Evolutionary conservation across 441 rosid genomes (phyloP).

Genomic region (Pelargonium citronellum): DNA sequence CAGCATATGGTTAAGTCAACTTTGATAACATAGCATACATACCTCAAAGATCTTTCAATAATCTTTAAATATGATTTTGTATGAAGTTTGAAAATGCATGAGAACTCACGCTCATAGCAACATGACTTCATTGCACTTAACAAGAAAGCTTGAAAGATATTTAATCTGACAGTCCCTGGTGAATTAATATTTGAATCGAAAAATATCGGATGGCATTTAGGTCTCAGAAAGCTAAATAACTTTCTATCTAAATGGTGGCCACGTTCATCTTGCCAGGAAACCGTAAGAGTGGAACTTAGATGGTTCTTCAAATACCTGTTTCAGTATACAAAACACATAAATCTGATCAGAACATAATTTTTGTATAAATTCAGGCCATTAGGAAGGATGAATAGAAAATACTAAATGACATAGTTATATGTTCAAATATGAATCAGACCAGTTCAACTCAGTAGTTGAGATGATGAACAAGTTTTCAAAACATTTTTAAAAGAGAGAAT

Average conservation of each 20-base stretch:
- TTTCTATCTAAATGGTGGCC: slow-evolving; percentile 36
- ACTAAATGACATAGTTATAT: not conserved
- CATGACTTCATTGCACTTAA: slow-evolving; percentile 86
- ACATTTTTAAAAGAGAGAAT: not conserved
- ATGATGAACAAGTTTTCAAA: not conserved
- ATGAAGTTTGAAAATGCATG: slow-evolving; percentile 42
- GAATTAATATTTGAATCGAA: slow-evolving; percentile 78
- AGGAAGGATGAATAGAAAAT: not conserved
- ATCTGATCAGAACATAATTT: not conserved
- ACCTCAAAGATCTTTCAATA: slow-evolving; percentile 58
- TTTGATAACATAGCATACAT: slow-evolving; percentile 2
- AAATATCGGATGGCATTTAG: slow-evolving; percentile 76
- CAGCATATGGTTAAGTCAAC: not conserved
- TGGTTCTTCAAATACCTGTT: slow-evolving; percentile 66
- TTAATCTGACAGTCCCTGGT: slow-evolving; percentile 57
- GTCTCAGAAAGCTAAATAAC: slow-evolving; percentile 52
- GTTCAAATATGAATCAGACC: not conserved
- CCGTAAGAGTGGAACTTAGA: slow-evolving; percentile 56
- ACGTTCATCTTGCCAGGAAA: slow-evolving; percentile 57
- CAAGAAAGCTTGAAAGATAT: slow-evolving; percentile 76
- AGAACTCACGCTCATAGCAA: slow-evolving; percentile 53
- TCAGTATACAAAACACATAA: slow-evolving; percentile 13
- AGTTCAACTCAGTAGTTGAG: not conserved
- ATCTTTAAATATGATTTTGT: slow-evolving; percentile 32
- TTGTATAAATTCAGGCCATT: not conserved